Evolutionary conservation across 805 yeast genomes (phyloP), one percentile per base, ranked within the genome.

Genomic region (Candida caryicola): DNA sequence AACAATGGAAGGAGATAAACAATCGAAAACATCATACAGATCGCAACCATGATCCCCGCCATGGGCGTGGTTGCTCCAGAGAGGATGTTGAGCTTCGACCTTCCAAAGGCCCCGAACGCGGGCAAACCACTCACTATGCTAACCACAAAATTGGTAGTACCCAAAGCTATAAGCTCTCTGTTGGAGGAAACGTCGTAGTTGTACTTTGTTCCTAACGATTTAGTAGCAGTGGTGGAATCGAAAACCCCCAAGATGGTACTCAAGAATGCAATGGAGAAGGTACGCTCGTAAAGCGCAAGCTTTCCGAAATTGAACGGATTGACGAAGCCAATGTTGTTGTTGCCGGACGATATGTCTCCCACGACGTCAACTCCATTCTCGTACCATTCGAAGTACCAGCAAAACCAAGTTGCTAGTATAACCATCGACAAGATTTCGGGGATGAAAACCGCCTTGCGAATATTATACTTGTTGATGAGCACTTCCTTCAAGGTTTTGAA

Each of bases 21-120:
- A 6, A 57, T 50, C 8, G 62, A 52, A 29, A 60, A 21, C 1
- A 54, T 41, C 3, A 61, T 53, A 5, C 53, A 47, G 2, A 37
- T n/a, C 3, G 71, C 64, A 57, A 71, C 51, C 7, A 53, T 41
- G 17, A 71, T 48, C 10, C 64, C 59, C 19, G 64, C 63, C 48
- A 71, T 52, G n/a, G 75, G 76, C 12, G 66, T 45, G 13, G 50
- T 51, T 14, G 67, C 67, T 4, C 96, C 96, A 0, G 66, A 56
- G 25, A 44, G 45, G 18, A 56, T 45, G 37, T 57, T 57, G 21
- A 57, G 53, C 39, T 57, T 60, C n/a, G 67, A 62, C 29, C 68
- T 49, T 9, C 68, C 68, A 34, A 62, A 51, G 0, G 66, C 66
- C 1, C 67, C 68, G 44, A 62, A 62, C 5, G 64, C 55, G 7